Evolutionary conservation across 129 eudicot genomes (phyloP), one percentile per base, ranked within the genome.

Genomic region (Flaveria bidentis): DNA sequence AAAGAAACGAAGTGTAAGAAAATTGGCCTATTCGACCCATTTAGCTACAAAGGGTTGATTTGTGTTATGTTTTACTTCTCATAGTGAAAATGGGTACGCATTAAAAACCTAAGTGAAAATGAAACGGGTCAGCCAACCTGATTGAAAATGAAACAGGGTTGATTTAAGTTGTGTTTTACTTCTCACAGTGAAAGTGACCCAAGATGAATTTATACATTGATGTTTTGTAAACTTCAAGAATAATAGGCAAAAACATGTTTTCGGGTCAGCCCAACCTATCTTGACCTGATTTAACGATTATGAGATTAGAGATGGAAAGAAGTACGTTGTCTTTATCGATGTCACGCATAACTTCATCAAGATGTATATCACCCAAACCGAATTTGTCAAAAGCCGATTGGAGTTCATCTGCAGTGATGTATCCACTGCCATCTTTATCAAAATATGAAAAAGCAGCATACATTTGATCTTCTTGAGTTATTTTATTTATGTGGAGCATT

Each of bases 351-450:
- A 93, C 76, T 61, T 88, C 98, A 22, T 88, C 98, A 13, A 90
- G 77, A 64, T 85, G 92, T 46, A 82, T 86, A 44, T 93, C 96
- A 36, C 81, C 88, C 39, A 93, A 76, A 57, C 96, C 96, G 71
- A 90, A 93, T 85, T 90, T 78, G 56, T 90, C 92, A 72, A 93
- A 93, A 46, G 92, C 98, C 67, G 75, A 85, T 77, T 90, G 87
- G 74, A 93, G 98, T 83, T 93, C 98, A 72, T 93, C 98, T 17
- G 86, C 77, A 6, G 95, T 93, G 80, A 93, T 93, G 87, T 90
- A 88, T 36, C 98, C 98, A 74, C 98, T 93, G 5, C 98, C 97
- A 79, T 93, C 98, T 87, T 90, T 76, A 74, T 93, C 98, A 66
- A 93, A 93, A 62, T 86, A 93, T 49, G 96, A 88, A 82, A 93